phyloP scores from a whole-genome alignment of 2,329 filamentous ascomycete genomes.

The Penicillium sp. region DNA sequence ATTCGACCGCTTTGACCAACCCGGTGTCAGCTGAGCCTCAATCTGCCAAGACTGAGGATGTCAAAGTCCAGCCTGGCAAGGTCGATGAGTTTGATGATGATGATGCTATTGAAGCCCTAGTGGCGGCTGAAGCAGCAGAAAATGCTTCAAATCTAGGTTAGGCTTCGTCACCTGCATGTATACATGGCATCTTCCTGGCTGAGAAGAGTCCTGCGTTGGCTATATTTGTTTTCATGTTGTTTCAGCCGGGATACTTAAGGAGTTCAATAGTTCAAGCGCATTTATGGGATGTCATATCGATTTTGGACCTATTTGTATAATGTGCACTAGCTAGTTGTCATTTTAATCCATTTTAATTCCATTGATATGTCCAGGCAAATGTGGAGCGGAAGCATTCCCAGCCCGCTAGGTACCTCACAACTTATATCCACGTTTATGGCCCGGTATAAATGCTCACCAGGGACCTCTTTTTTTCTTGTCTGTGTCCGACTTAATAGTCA shows the following conservation, averaged over 20 bases:
- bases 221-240: neutral
- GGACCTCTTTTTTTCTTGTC: too few species aligned
- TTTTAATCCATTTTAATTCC: neutral
- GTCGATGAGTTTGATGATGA: constrained; percentile 44
- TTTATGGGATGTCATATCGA: neutral
- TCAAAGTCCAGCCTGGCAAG: constrained; percentile 19
- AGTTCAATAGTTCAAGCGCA: neutral
- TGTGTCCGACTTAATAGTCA: too few species aligned
- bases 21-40: constrained; percentile 1
- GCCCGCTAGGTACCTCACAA: too few species aligned
- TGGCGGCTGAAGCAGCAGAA: constrained; percentile 27
- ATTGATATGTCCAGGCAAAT: too few species aligned
- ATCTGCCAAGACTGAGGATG: constrained; percentile 8
- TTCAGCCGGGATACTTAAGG: neutral
- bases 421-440: too few species aligned
- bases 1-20: constrained; percentile 15
- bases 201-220: neutral
- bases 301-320: neutral
- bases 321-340: neutral
- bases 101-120: constrained; percentile 43
- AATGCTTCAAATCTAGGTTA: neutral
- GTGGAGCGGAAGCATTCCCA: too few species aligned
- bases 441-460: too few species aligned
- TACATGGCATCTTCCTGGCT: neutral
- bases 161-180: neutral